Evolutionary conservation across 495 filamentous ascomycete genomes (phyloP).

Genomic region (Penicillium paxilli): DNA sequence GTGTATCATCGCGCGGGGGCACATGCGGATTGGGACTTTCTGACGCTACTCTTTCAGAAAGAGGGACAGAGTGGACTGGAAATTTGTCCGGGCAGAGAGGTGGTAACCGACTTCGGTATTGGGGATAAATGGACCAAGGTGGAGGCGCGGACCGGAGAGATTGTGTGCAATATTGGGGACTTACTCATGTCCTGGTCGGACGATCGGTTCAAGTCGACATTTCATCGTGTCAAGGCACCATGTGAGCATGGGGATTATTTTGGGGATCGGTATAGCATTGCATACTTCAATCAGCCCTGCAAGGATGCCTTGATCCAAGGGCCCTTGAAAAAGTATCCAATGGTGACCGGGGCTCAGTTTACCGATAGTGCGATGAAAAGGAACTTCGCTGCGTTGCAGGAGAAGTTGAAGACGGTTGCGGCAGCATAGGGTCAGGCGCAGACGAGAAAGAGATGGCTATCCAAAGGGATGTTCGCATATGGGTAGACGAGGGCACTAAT

Average conservation of each 20-base stretch:
- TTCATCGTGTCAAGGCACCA: conserved; percentile 62
- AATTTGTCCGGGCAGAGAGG: conserved; percentile 66
- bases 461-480: conserved; percentile 4
- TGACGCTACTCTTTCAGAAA: conserved; percentile 67
- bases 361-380: conserved; percentile 57
- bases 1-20: conserved; percentile 62
- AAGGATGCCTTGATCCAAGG: conserved; percentile 61
- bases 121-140: conserved; percentile 64
- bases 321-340: conserved; percentile 60
- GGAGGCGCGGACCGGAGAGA: conserved; percentile 54
- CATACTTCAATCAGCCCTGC: conserved; percentile 66
- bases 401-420: conserved; percentile 30
- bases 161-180: conserved; percentile 69
- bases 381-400: conserved; percentile 50
- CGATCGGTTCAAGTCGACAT: conserved; percentile 66
- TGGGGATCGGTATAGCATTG: conserved; percentile 61
- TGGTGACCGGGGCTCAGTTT: conserved; percentile 59
- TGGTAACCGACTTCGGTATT: conserved; percentile 57
- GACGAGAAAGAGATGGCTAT: neutral
- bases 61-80: conserved; percentile 63
- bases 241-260: conserved; percentile 53
- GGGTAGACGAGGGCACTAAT: conserved; percentile 13
- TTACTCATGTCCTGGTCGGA: conserved; percentile 70
- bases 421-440: conserved; percentile 9
- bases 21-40: conserved; percentile 63